phyloP scores from a whole-genome alignment of 768 basidiomycete genomes.

The Pulveroboletus ravenelii region DNA sequence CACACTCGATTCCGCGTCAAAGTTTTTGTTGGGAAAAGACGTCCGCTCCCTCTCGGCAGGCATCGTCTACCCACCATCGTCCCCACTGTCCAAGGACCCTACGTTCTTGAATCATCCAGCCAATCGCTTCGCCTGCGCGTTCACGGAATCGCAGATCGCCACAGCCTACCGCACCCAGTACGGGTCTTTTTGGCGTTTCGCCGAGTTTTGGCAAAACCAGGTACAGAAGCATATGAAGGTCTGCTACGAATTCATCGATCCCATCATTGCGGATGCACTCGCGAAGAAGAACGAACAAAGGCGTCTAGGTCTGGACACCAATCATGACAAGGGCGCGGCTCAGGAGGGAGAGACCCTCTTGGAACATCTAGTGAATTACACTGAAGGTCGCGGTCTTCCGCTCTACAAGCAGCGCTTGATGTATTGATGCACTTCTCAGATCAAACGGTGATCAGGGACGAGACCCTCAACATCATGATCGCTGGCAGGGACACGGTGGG shows the following conservation, averaged over 20 bases:
- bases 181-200: conserved; percentile 42
- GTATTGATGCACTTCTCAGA: conserved; percentile 15
- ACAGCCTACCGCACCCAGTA: conserved; percentile 32
- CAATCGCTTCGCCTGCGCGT: conserved; percentile 37
- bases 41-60: conserved; percentile 36
- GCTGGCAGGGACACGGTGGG: conserved; percentile 42
- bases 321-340: conserved; percentile 17
- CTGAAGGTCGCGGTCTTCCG: conserved; percentile 38
- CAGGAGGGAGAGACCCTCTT: conserved; percentile 43
- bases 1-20: conserved; percentile 54
- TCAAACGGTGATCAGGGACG: conserved; percentile 20
- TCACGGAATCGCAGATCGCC: conserved; percentile 34
- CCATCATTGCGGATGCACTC: conserved; percentile 42
- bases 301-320: conserved; percentile 2
- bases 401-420: background rate
- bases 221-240: conserved; percentile 36
- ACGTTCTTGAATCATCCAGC: conserved; percentile 27
- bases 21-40: conserved; percentile 48
- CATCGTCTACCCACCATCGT: conserved; percentile 31
- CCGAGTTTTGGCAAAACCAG: conserved; percentile 41
- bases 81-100: conserved; percentile 19
- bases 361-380: conserved; percentile 51
- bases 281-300: conserved; percentile 28
- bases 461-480: conserved; percentile 27
- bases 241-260: conserved; percentile 45